phyloP scores from a whole-genome alignment of 2,329 filamentous ascomycete species.

The Lachnellula cervina region DNA sequence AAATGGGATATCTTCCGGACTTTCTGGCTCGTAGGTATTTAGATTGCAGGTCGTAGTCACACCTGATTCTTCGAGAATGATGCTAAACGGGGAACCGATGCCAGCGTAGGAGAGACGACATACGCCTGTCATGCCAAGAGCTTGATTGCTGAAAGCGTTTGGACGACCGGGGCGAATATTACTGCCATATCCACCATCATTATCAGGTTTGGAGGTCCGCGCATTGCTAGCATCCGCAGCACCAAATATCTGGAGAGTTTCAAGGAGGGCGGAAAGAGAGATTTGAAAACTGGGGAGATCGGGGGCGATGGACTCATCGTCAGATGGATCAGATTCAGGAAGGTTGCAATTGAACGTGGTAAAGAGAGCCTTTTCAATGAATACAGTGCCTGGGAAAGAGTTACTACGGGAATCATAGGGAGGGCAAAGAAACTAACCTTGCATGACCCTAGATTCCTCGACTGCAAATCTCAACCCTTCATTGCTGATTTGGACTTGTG shows the following conservation, averaged over 20 bases:
- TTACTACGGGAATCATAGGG: constrained; percentile 12
- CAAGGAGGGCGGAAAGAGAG: constrained; percentile 79
- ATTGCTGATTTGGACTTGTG: constrained; percentile 69
- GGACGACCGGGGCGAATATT: constrained; percentile 57
- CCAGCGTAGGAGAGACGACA: constrained; percentile 77
- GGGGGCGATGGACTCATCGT: constrained; percentile 34
- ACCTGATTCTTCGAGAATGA: constrained; percentile 80
- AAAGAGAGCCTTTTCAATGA: constrained; percentile 85
- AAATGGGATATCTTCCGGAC: constrained; percentile 79
- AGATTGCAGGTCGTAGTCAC: constrained; percentile 87
- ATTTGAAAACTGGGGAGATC: constrained; percentile 73
- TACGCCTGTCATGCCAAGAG: constrained; percentile 76
- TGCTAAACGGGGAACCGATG: constrained; percentile 71
- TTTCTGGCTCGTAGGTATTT: constrained; percentile 77
- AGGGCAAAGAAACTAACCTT: constrained; percentile 54
- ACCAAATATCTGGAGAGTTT: constrained; percentile 93
- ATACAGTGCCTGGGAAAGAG: constrained; percentile 57
- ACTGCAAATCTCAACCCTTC: constrained; percentile 84
- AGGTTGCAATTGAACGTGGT: constrained; percentile 72
- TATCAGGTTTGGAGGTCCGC: constrained; percentile 53
- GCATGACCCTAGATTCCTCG: constrained; percentile 85
- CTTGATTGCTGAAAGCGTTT: constrained; percentile 78
- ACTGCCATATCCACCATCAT: constrained; percentile 53
- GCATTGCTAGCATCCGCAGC: constrained; percentile 62
- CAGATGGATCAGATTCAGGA: constrained; percentile 33